A percentile compares a stretch with the other conserved stretches of the same genome.
Conservation (phyloP, 352 stramenopile species). For the Phytophthora nicotianae region DNA sequence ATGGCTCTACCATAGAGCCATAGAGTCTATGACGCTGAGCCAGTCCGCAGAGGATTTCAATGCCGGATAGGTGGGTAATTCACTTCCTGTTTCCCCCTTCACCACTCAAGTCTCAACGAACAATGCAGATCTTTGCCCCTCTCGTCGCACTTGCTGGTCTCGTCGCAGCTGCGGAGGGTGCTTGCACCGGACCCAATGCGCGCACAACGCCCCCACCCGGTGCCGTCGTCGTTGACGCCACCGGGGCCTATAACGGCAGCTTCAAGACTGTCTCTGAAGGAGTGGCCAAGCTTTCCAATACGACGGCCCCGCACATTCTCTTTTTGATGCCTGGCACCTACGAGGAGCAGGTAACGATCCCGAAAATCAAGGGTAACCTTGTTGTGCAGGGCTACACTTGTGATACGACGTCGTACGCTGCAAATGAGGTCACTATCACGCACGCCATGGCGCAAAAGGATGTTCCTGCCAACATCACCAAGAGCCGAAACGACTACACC, state of each 20-base stretch:
- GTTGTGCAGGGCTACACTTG: constrained; percentile 31
- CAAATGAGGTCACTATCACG: constrained; percentile 26
- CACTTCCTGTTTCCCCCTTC: constrained; percentile 19
- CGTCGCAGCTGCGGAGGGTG: constrained; percentile 4
- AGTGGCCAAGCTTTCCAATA: constrained; percentile 18
- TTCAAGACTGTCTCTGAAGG: constrained; percentile 19
- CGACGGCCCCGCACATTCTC: constrained; percentile 15
- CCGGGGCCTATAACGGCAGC: constrained; percentile 15
- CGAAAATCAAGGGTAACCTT: constrained; percentile 11
- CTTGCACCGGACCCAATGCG: constrained; percentile 17
- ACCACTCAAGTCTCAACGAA: constrained; percentile 1
- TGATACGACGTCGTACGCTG: constrained; percentile 20
- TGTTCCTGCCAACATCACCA: constrained; percentile 16
- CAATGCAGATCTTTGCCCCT: constrained; percentile 15
- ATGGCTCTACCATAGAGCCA: background rate
- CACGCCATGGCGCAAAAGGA: constrained; percentile 28
- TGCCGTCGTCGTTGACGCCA: constrained; percentile 33
- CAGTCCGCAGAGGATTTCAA: background rate
- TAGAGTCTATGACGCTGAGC: background rate
- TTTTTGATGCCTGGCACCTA: constrained; percentile 24
- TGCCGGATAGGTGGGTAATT: constrained; percentile 2
- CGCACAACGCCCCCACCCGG: constrained; percentile 10
- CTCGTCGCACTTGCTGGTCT: constrained; percentile 10
- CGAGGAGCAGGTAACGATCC: constrained; percentile 17
- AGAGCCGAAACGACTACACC: constrained; percentile 22